These are phyloP conservation scores for Trichosporon asahii DNA, from an alignment of 1,284 basidiomycete genomes.

Conservation along the genomic window DNA sequence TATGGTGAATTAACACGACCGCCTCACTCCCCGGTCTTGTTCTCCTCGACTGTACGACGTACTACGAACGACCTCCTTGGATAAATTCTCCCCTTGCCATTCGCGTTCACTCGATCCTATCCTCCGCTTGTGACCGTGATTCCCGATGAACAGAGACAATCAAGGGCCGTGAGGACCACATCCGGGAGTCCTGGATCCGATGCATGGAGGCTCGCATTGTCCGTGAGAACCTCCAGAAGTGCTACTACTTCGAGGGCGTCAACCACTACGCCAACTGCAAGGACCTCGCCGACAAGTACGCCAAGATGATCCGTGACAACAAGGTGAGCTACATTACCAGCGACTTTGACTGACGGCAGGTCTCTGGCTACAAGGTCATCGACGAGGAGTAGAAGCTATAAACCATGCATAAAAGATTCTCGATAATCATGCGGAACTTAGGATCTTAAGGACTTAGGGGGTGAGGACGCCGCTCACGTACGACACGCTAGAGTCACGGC, in stretches of 20 bases:
- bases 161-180: constrained; percentile 66
- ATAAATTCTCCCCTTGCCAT: neutral
- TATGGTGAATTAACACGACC: no score
- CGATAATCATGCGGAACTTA: constrained; percentile 8
- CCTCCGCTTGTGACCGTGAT: neutral
- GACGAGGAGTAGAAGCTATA: constrained; percentile 47
- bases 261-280: constrained; percentile 88
- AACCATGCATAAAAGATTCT: constrained; percentile 25
- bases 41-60: neutral
- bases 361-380: constrained; percentile 60
- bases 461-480: constrained; percentile 71
- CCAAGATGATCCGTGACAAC: constrained; percentile 75
- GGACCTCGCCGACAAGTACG: constrained; percentile 79
- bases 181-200: constrained; percentile 91
- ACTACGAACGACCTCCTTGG: neutral
- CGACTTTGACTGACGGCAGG: constrained; percentile 53
- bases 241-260: constrained; percentile 85
- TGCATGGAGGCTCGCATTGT: constrained; percentile 92
- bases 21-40: neutral
- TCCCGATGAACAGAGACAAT: constrained; percentile 48
- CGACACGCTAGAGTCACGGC: constrained; percentile 84
- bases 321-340: constrained; percentile 69
- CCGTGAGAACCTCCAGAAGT: constrained; percentile 84
- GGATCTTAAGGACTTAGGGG: neutral
- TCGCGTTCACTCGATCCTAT: neutral